Percentiles rank a stretch among this genome's conserved stretches.
These are phyloP conservation scores for Wickerhamiella sergipiensis DNA, from an alignment of 805 yeast species.

Conservation along the genomic window DNA sequence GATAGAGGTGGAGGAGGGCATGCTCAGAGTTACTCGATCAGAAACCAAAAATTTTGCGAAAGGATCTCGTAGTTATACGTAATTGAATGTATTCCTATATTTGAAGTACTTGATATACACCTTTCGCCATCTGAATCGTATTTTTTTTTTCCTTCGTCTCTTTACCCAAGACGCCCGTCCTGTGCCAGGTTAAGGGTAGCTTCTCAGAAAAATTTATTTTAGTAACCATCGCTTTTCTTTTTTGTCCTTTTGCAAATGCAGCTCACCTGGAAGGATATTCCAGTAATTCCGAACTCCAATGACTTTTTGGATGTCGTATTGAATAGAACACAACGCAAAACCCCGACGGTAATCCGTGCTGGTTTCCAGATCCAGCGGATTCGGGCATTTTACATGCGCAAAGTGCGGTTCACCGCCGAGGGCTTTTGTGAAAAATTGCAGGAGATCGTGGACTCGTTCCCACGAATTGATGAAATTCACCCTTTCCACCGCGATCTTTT, in stretches of 20 bases:
- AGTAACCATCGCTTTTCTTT: slow-evolving; percentile 1
- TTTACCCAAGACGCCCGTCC: too few relatives aligned
- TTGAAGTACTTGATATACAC: too few relatives aligned
- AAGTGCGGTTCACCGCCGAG: slow-evolving; percentile 90
- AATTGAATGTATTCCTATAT: too few relatives aligned
- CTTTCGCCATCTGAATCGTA: too few relatives aligned
- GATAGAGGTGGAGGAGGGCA: not conserved
- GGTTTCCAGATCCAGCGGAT: slow-evolving; percentile 95
- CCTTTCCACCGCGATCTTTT: slow-evolving; percentile 97
- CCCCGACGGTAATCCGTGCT: slow-evolving; percentile 96
- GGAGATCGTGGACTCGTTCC: slow-evolving; percentile 77
- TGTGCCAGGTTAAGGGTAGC: not conserved
- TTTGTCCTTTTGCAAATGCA: slow-evolving; percentile 43
- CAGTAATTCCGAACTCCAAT: slow-evolving; percentile 81
- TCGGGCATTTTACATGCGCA: slow-evolving; percentile 95
- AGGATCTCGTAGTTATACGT: too few relatives aligned
- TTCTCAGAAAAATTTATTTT: slow-evolving; percentile 1
- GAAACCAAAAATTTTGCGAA: too few relatives aligned
- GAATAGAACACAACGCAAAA: slow-evolving; percentile 95
- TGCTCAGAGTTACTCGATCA: too few relatives aligned
- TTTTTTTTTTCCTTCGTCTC: too few relatives aligned
- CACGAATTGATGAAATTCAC: slow-evolving; percentile 92
- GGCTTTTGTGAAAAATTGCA: slow-evolving; percentile 89
- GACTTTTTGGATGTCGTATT: slow-evolving; percentile 93
- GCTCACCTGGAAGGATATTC: slow-evolving; percentile 96